Conservation (phyloP, 345 rosid genomes). For the Melastoma malabathricum region DNA sequence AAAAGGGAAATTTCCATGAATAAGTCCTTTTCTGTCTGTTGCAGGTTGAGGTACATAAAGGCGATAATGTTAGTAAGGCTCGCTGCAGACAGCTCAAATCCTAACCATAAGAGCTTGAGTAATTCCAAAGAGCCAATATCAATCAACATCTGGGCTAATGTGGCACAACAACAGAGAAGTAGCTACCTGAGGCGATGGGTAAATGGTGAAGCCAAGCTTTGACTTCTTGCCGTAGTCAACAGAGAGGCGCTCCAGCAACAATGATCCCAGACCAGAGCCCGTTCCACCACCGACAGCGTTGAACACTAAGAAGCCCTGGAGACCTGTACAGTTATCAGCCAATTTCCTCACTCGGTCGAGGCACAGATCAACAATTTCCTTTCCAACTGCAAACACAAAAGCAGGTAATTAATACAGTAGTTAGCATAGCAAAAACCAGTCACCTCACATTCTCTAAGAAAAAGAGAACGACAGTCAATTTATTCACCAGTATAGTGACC, state of each 20-base stretch:
- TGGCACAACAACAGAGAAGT: neutral
- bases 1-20: neutral
- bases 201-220: slow-evolving; percentile 49
- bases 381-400: slow-evolving; percentile 30
- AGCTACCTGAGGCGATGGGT: slow-evolving; percentile 62
- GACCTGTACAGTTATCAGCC: slow-evolving; percentile 50
- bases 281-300: slow-evolving; percentile 62
- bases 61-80: too few relatives aligned
- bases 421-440: neutral
- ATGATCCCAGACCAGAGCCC: slow-evolving; percentile 49
- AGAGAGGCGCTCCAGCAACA: slow-evolving; percentile 43
- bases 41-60: too few relatives aligned
- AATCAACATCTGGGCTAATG: too few relatives aligned
- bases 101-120: too few relatives aligned
- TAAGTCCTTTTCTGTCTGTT: neutral
- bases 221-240: slow-evolving; percentile 53
- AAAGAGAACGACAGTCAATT: neutral
- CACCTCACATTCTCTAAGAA: neutral
- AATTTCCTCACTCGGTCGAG: slow-evolving; percentile 51
- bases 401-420: neutral
- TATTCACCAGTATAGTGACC: slow-evolving; percentile 47
- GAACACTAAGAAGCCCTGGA: slow-evolving; percentile 55
- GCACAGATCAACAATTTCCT: slow-evolving; percentile 53
- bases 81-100: too few relatives aligned
- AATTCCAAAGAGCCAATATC: too few relatives aligned